Conservation (phyloP, 1,284 basidiomycete genomes). For the Boletellus dicymbophilus region DNA sequence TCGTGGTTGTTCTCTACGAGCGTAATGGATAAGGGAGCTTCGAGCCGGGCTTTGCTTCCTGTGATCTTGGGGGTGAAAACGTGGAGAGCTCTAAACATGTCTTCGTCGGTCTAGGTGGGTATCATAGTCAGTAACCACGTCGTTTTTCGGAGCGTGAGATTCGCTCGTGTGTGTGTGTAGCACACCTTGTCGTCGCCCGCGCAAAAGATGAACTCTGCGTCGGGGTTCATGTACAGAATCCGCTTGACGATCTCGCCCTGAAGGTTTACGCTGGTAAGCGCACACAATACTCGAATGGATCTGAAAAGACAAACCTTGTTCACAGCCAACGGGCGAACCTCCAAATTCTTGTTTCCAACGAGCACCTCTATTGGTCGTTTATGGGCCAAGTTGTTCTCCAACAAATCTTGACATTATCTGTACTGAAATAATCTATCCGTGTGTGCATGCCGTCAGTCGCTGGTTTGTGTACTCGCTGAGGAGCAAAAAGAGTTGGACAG, state of each 20-base stretch:
- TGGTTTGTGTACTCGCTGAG: not conserved
- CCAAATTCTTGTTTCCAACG: constrained; percentile 97
- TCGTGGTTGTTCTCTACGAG: constrained; percentile 41
- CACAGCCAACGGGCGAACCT: constrained; percentile 92
- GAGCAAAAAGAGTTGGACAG: constrained; percentile 3
- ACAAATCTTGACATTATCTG: constrained; percentile 93
- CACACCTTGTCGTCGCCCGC: constrained; percentile 95
- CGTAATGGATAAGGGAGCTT: constrained; percentile 76
- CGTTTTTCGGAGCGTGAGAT: no score
- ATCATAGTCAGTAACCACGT: not conserved
- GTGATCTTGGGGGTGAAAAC: constrained; percentile 51
- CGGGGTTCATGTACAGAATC: constrained; percentile 89
- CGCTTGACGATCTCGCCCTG: constrained; percentile 96
- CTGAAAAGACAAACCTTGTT: constrained; percentile 73
- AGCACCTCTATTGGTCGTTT: constrained; percentile 91
- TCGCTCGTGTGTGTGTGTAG: no score
- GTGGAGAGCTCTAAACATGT: constrained; percentile 91
- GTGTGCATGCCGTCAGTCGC: no score
- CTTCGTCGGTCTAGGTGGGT: constrained; percentile 77
- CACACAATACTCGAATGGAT: not conserved
- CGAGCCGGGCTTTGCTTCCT: constrained; percentile 54
- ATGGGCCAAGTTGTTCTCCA: constrained; percentile 90
- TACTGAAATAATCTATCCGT: constrained; percentile 85
- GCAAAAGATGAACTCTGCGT: constrained; percentile 95
- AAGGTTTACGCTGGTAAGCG: not conserved